These are phyloP conservation scores for Cylindricascospora bacillispora DNA, from an alignment of 1,139 yeast genomes.

Conservation along the genomic window DNA sequence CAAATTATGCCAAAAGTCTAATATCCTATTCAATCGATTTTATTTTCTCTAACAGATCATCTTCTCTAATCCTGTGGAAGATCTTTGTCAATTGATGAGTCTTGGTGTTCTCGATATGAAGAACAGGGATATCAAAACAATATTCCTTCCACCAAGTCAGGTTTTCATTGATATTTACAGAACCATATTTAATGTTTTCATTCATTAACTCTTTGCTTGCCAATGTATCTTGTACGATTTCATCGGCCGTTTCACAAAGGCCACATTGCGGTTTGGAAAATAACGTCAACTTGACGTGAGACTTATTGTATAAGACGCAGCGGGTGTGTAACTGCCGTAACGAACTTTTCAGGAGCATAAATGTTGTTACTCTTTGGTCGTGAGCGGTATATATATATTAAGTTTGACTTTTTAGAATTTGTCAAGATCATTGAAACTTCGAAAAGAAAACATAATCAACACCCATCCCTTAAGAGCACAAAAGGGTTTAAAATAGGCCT, in stretches of 20 bases:
- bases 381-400: too few relatives aligned
- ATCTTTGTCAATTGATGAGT: conserved; percentile 42
- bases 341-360: too few relatives aligned
- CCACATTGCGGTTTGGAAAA: conserved; percentile 74
- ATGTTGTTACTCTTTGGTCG: too few relatives aligned
- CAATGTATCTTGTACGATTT: conserved; percentile 33
- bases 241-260: conserved; percentile 62
- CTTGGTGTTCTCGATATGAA: conserved; percentile 47
- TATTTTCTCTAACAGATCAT: conserved; percentile 33
- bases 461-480: too few relatives aligned
- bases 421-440: too few relatives aligned
- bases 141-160: conserved; percentile 68
- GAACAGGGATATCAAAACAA: conserved; percentile 83
- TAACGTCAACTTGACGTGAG: conserved; percentile 34
- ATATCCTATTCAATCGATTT: too few relatives aligned
- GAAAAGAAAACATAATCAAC: too few relatives aligned
- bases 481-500: too few relatives aligned
- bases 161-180: conserved; percentile 60
- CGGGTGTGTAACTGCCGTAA: too few relatives aligned
- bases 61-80: conserved; percentile 62
- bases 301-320: background rate
- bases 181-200: conserved; percentile 29
- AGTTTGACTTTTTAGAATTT: too few relatives aligned
- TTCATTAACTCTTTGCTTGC: conserved; percentile 12
- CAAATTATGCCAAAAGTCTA: too few relatives aligned